Base-by-base conservation (phyloP, 1,139 yeast species). In the Kurtzmaniella natalensis region DNA sequence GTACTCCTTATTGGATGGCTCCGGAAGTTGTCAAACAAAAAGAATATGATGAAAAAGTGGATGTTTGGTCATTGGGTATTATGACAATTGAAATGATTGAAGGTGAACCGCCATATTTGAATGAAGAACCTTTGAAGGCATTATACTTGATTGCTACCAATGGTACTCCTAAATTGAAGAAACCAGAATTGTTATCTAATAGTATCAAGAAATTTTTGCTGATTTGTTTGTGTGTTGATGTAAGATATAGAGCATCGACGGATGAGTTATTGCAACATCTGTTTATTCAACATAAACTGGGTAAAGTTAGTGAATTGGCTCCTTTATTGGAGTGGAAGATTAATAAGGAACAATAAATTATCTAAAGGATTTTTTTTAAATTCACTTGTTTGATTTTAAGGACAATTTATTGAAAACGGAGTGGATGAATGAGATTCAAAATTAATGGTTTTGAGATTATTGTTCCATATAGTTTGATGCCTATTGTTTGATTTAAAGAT, bases 1-100 rank as follows among this genome's bases (percentile, higher is more conserved):
- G 98, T 25, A 92, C 98, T 0, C 98, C 98, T 9, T 92, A 92
- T 58, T 92, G 98, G 98, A 92, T 92, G 98, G 98, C 98, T 0
- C 98, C 98, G 3, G 98, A 92, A 61, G 97, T 92, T 32, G 96
- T 92, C 35, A 86, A 88, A 59, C 96, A 89, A 51, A 87, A 88
- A 59, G 96, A 88, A 51, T 92, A 92, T 51, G 98, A 89, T 48
- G 96, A 86, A 46, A 92, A 92, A 58, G 96, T 92, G 16, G 98
- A 92, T 59, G 94, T 94, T 25, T 92, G 98, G 98, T 87, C 96
- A 3, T 66, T 92, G 42, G 98, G 98, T 44, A 92, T 92, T 46
- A 94, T 92, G 97, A 85, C 96, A 2, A 92, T 92, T 49, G 98
- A 92, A 62, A 89, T 92, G 97, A 83, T 92, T 44, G 98, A 92